A percentile compares a stretch with the other conserved stretches of the same genome.
These are phyloP conservation scores for Erodium texanum DNA, from an alignment of 441 rosid genomes.

Conservation along the genomic window DNA sequence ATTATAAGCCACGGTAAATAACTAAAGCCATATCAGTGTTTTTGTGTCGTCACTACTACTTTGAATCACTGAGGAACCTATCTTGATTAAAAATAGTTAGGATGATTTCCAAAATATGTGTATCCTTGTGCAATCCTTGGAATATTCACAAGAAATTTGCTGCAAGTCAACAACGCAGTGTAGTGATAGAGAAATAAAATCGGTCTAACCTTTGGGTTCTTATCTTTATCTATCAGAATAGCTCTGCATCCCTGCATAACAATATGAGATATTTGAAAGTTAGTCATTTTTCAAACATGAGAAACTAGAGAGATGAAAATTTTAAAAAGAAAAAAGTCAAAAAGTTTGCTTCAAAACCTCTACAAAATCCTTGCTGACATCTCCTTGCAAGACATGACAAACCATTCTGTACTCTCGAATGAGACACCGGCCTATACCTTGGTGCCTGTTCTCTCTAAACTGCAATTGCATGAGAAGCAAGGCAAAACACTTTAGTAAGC, in stretches of 20 bases:
- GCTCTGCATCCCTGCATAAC: slow-evolving; percentile 88
- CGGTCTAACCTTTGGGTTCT: slow-evolving; percentile 60
- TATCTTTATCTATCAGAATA: slow-evolving; percentile 75
- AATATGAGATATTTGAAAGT: neutral
- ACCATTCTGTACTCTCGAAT: slow-evolving; percentile 76
- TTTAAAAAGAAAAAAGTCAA: neutral
- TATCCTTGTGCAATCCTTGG: neutral
- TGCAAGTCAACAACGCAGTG: neutral
- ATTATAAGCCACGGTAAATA: too few species aligned
- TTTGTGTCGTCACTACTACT: neutral
- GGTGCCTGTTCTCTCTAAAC: slow-evolving; percentile 84
- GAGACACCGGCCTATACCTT: slow-evolving; percentile 74
- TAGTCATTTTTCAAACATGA: neutral
- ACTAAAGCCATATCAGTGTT: too few species aligned
- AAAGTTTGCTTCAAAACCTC: slow-evolving; percentile 41
- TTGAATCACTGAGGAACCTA: neutral
- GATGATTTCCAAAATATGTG: neutral
- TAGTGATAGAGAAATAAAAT: slow-evolving; percentile 8
- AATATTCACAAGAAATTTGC: neutral
- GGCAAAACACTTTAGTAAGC: neutral
- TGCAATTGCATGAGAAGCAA: slow-evolving; percentile 17
- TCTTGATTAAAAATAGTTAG: neutral
- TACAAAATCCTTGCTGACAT: slow-evolving; percentile 68
- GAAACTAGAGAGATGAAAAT: neutral
- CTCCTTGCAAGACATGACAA: slow-evolving; percentile 68